Evolutionary conservation across 208 protist genomes (phyloP).

Genomic region (Acanthamoeba triangularis): DNA sequence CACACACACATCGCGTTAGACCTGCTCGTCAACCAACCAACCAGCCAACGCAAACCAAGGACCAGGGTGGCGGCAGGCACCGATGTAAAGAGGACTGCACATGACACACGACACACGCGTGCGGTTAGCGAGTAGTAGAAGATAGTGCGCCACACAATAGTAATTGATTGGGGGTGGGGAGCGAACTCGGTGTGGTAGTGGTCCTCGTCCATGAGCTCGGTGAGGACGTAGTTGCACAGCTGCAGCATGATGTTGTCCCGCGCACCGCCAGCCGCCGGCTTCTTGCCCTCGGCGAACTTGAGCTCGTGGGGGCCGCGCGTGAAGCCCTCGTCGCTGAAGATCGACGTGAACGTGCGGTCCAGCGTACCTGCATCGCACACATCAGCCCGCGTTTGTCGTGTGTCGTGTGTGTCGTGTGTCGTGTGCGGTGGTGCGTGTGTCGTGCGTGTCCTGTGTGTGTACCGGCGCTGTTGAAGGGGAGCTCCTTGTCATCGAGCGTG

Average conservation of each 20-base stretch:
- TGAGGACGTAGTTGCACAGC: slow-evolving; percentile 61
- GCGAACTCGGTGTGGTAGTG: slow-evolving; percentile 39
- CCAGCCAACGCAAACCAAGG: background rate
- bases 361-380: background rate
- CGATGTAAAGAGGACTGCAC: background rate
- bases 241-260: slow-evolving; percentile 5
- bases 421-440: background rate
- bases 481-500: slow-evolving; percentile 48
- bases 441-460: background rate
- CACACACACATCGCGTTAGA: background rate
- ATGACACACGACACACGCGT: too few relatives aligned
- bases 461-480: slow-evolving; percentile 31
- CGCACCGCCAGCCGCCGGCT: background rate
- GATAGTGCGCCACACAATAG: background rate
- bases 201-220: slow-evolving; percentile 53
- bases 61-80: background rate
- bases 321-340: slow-evolving; percentile 32
- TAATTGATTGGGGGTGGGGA: too few relatives aligned
- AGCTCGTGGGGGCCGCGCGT: background rate
- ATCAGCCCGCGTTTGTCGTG: background rate
- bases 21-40: too few relatives aligned
- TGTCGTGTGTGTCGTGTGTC: background rate
- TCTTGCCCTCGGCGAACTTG: background rate
- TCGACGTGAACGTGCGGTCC: slow-evolving; percentile 31
- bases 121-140: background rate